phyloP scores from a whole-genome alignment of 2,329 filamentous ascomycete genomes.

The Orbilia javanica region DNA sequence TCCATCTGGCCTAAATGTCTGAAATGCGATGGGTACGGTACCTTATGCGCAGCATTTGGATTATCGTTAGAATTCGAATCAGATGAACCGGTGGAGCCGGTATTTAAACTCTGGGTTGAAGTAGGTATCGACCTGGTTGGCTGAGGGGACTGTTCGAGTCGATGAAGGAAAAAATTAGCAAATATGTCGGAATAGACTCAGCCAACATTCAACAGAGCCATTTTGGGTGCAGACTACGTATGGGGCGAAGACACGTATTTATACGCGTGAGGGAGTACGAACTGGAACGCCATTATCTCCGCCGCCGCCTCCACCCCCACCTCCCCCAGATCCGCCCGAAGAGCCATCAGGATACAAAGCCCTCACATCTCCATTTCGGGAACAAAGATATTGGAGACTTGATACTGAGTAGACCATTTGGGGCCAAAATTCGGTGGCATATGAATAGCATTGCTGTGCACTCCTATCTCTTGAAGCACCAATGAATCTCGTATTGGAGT shows the following conservation, averaged over 20 bases:
- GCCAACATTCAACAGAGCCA: neutral
- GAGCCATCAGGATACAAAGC: slow-evolving; percentile 21
- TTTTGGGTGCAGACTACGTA: neutral
- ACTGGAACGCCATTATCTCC: slow-evolving; percentile 47
- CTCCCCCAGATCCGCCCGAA: slow-evolving; percentile 1
- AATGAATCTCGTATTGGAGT: slow-evolving; percentile 44
- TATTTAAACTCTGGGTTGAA: neutral
- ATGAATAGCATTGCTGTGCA: slow-evolving; percentile 42
- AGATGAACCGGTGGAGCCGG: slow-evolving; percentile 2
- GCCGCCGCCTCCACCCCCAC: slow-evolving; percentile 18
- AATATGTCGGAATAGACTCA: neutral
- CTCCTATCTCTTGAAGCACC: slow-evolving; percentile 49
- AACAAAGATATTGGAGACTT: slow-evolving; percentile 41
- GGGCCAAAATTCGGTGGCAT: slow-evolving; percentile 52
- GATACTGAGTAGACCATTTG: slow-evolving; percentile 34
- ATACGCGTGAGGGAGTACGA: slow-evolving; percentile 13
- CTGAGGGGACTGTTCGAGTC: slow-evolving; percentile 39
- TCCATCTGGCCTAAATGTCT: neutral
- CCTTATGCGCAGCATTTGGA: slow-evolving; percentile 41
- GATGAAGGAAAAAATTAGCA: neutral
- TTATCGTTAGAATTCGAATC: slow-evolving; percentile 7
- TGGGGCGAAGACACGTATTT: slow-evolving; percentile 8
- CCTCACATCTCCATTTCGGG: slow-evolving; percentile 46
- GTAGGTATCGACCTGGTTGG: slow-evolving; percentile 30
- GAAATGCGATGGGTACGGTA: slow-evolving; percentile 5